Evolutionary conservation across 768 basidiomycete species (phyloP).

Genomic region (Termitomyces sp.): DNA sequence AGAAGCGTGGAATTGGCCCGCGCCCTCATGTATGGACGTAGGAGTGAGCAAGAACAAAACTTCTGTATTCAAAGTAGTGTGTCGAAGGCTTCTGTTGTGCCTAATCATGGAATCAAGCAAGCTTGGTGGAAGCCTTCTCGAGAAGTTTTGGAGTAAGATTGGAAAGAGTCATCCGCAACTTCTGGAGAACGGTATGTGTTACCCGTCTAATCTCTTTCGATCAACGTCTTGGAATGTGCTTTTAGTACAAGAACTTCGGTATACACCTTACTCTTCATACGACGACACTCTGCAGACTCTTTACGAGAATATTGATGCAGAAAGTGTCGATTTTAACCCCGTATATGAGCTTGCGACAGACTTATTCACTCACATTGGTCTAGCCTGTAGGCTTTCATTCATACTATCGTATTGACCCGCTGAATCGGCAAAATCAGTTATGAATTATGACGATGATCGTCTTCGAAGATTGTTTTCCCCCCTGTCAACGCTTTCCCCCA

Average conservation of each 20-base stretch:
- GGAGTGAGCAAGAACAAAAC: neutral
- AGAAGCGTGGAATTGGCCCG: slow-evolving; percentile 16
- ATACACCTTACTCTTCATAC: slow-evolving; percentile 9
- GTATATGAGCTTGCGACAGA: slow-evolving; percentile 13
- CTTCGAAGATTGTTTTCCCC: slow-evolving; percentile 2
- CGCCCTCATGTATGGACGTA: slow-evolving; percentile 9
- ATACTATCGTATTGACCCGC: neutral
- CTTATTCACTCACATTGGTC: slow-evolving; percentile 13
- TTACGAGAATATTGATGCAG: slow-evolving; percentile 10
- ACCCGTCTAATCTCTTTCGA: neutral
- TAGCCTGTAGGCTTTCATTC: slow-evolving; percentile 9
- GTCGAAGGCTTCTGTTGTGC: slow-evolving; percentile 12
- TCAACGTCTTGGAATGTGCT: neutral
- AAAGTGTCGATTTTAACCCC: slow-evolving; percentile 7
- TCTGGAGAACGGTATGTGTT: slow-evolving; percentile 14
- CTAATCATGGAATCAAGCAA: slow-evolving; percentile 13
- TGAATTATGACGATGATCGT: slow-evolving; percentile 4
- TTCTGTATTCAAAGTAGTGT: slow-evolving; percentile 10
- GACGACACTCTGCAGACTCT: slow-evolving; percentile 9
- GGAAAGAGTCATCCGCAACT: slow-evolving; percentile 15
- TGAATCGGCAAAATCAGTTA: slow-evolving; percentile 1
- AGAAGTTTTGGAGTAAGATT: slow-evolving; percentile 13
- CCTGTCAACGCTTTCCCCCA: neutral
- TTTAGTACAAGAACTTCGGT: slow-evolving; percentile 12
- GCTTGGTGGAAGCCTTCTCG: slow-evolving; percentile 14